Evolutionary conservation across 208 protist species (phyloP), one percentile per base, ranked within the genome.

Genomic region (Acanthamoeba quina): DNA sequence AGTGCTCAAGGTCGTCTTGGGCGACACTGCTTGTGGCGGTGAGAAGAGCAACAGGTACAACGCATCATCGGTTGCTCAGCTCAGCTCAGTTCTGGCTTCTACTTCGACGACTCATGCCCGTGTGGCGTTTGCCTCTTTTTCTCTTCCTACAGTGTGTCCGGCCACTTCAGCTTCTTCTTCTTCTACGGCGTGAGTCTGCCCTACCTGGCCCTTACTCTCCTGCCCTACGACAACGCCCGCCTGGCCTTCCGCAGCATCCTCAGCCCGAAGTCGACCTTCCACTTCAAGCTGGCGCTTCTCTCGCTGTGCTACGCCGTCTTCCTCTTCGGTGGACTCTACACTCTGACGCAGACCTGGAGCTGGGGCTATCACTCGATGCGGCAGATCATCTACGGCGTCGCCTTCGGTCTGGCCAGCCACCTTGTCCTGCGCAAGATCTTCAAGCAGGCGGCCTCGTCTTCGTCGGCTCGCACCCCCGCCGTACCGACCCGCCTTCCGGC

Each of bases 111-210:
- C 24, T 31, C n/a, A 26, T 34, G 21, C n/a, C 24, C n/a, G n/a
- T n/a, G n/a, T n/a, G n/a, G n/a, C n/a, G n/a, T n/a, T n/a, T n/a
- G n/a, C n/a, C n/a, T n/a, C n/a, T n/a, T n/a, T 34, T 78, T 78
- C 29, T 64, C 52, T 13, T 17, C 5, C 21, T 47, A 7, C 83
- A 90, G 83, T n/a, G 41, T 90, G 1, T 90, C 83, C 3, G 83
- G 83, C 5, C 83, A 90, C 56, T 90, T 90, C 58, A 90, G 83
- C 56, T 90, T 90, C 56, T 90, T 90, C 34, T 70, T 47, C 56
- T 90, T 90, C 56, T 90, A 90, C 34, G 58, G 83, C 47, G 83
- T 70, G 34, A 62, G 58, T 17, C 1, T 90, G 7, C 83, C 58
- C 31, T 90, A 70, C 83, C 15, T 90, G 83, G 83, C 56, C 10